Conservation (phyloP, 208 protist genomes). For the Wallacemonas rigidus region DNA sequence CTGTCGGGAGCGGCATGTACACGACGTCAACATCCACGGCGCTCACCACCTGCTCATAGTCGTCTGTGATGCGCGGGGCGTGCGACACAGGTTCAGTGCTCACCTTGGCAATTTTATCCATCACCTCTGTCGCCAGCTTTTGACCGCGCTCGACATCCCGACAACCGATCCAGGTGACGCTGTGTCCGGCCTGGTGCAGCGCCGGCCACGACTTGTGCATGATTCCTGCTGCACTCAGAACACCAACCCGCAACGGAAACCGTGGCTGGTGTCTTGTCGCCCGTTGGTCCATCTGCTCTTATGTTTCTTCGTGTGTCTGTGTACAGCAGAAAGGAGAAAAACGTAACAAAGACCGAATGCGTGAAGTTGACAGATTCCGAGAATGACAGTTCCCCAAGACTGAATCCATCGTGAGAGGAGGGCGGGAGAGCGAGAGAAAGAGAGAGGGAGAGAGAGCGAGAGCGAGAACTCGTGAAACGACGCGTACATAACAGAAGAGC, state of each 20-base stretch:
- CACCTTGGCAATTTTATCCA: constrained; percentile 10
- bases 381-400: too few relatives aligned
- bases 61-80: constrained; percentile 16
- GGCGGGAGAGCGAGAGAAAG: too few relatives aligned
- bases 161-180: constrained; percentile 33
- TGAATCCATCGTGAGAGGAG: too few relatives aligned
- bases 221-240: constrained; percentile 33
- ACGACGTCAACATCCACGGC: constrained; percentile 41
- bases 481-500: too few relatives aligned
- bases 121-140: constrained; percentile 26
- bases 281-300: not conserved
- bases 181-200: constrained; percentile 33
- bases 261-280: not conserved
- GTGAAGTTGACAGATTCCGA: too few relatives aligned
- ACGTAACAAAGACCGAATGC: too few relatives aligned
- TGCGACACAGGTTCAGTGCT: not conserved
- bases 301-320: not conserved
- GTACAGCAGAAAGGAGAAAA: not conserved
- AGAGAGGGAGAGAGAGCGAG: too few relatives aligned
- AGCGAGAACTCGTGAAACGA: too few relatives aligned
- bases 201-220: constrained; percentile 34
- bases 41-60: constrained; percentile 39
- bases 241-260: constrained; percentile 32
- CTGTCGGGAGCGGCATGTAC: constrained; percentile 41
- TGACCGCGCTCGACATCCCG: constrained; percentile 24